Conservation (phyloP, 1,139 yeast species). For the Tardiomyces digboiensis region DNA sequence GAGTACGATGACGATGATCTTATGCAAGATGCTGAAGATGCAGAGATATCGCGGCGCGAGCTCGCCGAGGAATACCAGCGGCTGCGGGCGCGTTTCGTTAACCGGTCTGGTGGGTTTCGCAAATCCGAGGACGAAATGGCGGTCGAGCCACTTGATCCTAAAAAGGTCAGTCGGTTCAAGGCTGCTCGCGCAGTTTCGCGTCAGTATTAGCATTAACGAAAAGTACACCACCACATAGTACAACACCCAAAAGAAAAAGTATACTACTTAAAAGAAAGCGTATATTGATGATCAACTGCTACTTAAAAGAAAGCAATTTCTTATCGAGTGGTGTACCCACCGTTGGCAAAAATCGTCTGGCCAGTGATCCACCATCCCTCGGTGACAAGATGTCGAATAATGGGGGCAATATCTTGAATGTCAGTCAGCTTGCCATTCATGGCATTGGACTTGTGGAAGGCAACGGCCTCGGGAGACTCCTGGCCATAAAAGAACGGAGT, state of each 20-base stretch:
- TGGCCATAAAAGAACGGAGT: slow-evolving; percentile 59
- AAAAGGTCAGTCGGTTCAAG: slow-evolving; percentile 57
- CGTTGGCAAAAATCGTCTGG: slow-evolving; percentile 54
- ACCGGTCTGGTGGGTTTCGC: slow-evolving; percentile 38
- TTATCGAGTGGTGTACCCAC: slow-evolving; percentile 50
- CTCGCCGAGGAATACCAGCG: slow-evolving; percentile 48
- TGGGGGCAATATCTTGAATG: slow-evolving; percentile 54
- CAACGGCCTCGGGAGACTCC: slow-evolving; percentile 44
- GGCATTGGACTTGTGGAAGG: slow-evolving; percentile 40
- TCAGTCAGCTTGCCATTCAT: slow-evolving; percentile 48
- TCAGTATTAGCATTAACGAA: neutral
- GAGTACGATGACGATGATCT: slow-evolving; percentile 4
- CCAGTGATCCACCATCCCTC: slow-evolving; percentile 67
- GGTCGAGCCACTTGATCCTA: slow-evolving; percentile 61
- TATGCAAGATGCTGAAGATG: slow-evolving; percentile 4
- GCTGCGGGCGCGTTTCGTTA: slow-evolving; percentile 44
- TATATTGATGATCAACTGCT: too few relatives aligned
- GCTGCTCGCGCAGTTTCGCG: slow-evolving; percentile 33
- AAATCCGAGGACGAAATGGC: slow-evolving; percentile 43
- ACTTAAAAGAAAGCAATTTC: neutral
- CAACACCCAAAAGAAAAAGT: neutral
- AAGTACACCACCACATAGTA: neutral
- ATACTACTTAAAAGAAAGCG: neutral
- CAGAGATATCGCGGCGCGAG: slow-evolving; percentile 24
- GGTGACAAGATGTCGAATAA: slow-evolving; percentile 47